phyloP scores from a whole-genome alignment of 257 asterid genomes.

The Solanum acaule region DNA sequence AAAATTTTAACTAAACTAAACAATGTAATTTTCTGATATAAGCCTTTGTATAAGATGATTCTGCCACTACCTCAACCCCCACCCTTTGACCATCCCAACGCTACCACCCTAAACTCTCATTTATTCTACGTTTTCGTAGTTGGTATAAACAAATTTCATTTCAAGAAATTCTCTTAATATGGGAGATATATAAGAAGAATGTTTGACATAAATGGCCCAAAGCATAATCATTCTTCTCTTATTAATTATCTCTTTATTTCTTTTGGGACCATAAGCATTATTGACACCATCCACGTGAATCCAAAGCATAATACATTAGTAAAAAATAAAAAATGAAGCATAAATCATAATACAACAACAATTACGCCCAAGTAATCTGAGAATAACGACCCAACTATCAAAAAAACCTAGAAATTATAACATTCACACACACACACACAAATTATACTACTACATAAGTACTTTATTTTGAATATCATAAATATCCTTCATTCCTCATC shows the following conservation, averaged over 20 bases:
- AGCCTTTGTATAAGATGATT: no score
- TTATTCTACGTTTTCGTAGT: background rate
- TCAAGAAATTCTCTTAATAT: background rate
- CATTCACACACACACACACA: background rate
- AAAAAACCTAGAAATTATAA: background rate
- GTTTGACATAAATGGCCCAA: background rate
- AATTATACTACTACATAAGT: background rate
- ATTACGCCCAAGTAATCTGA: no score
- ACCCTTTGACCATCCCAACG: no score
- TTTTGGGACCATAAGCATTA: background rate
- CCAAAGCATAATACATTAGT: background rate
- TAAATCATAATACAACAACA: no score
- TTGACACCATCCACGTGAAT: background rate
- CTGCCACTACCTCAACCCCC: background rate
- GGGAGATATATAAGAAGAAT: no score
- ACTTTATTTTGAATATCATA: background rate
- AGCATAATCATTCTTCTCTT: background rate
- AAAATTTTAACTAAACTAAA: no score
- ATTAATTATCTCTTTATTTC: no score
- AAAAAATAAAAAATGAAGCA: no score
- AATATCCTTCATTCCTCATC: background rate
- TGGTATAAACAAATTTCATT: no score
- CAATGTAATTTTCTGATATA: no score
- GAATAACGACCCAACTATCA: no score
- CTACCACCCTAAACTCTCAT: background rate